phyloP scores from a whole-genome alignment of 2,329 filamentous ascomycete species.

The Xenoacremonium recifei region DNA sequence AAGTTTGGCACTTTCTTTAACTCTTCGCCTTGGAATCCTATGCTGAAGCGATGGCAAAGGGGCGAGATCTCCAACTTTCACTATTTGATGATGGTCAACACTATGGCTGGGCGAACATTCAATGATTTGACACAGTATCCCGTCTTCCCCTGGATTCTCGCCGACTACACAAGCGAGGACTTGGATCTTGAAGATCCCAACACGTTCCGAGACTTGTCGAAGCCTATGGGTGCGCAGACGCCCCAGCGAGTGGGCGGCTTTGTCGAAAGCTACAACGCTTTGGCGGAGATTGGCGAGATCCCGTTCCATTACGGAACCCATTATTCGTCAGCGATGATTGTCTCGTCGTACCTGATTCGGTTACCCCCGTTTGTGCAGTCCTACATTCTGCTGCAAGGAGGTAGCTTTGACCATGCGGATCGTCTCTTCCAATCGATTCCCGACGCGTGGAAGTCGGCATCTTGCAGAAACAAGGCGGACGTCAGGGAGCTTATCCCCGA shows the following conservation, averaged over 20 bases:
- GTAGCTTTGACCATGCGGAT: conserved; percentile 93
- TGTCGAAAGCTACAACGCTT: conserved; percentile 78
- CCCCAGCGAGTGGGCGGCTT: conserved; percentile 74
- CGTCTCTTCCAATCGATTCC: conserved; percentile 91
- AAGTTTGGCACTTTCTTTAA: conserved; percentile 94
- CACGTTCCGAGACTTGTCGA: conserved; percentile 86
- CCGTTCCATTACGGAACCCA: conserved; percentile 98
- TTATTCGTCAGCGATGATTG: conserved; percentile 98
- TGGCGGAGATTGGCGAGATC: conserved; percentile 88
- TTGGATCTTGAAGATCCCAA: conserved; percentile 81
- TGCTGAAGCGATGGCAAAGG: conserved; percentile 85
- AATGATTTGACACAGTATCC: conserved; percentile 98
- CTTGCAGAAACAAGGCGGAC: conserved; percentile 86
- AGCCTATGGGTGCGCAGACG: conserved; percentile 94
- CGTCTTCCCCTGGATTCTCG: conserved; percentile 95
- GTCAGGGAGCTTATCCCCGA: conserved; percentile 94
- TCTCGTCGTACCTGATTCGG: conserved; percentile 92
- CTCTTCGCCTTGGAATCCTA: conserved; percentile 74
- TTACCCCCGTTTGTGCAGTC: conserved; percentile 96
- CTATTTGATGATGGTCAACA: conserved; percentile 98
- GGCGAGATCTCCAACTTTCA: conserved; percentile 98
- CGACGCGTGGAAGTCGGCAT: conserved; percentile 88
- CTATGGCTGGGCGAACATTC: conserved; percentile 93
- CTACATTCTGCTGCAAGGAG: conserved; percentile 91
- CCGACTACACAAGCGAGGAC: conserved; percentile 93